Base-by-base conservation (phyloP, 257 asterid species). In the Mitragyna speciosa region DNA sequence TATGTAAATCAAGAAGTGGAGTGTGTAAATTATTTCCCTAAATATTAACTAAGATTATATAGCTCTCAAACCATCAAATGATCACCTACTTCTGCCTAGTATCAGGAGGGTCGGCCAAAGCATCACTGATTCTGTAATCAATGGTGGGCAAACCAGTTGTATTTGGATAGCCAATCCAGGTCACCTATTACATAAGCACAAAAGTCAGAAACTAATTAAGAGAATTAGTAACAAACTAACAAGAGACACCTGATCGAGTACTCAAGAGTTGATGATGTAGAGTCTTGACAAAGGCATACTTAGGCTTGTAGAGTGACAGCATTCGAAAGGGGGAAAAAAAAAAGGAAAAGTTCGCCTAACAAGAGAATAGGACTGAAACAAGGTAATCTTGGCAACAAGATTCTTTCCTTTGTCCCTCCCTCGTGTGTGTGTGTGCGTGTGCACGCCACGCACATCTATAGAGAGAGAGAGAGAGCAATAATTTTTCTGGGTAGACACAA, bases 81-180 rank as follows among this genome's bases (percentile, higher is more conserved):
- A 77, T 77, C 72, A 83, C 81, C 77, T 81, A 96, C 99, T 87
- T 94, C 82, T 94, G 98, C 81, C 87, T 86, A 72, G 99, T 84
- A 84, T 87, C 93, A 80, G 89, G 92, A 19, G 97, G 92, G 83
- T 96, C 99, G 59, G 92, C 98, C 80, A 89, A 87, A 70, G 93
- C 87, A 88, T 96, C 99, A 65, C 97, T 85, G 78, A 96, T 94
- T 90, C 99, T 90, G 88, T 94, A 96, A 87, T 96, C 99, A 83
- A 96, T 88, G 79, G 95, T 88, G 77, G 97, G 99, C 89, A 96
- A 88, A 77, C 99, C 99, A 76, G 99, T 94, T 73, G 99, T 94
- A 82, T 96, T 96, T 67, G 99, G 99, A 89, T 96, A 96, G 83
- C 99, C 99, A 85, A 96, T 96, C 99, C 99, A 96, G 76, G 99